Conservation (phyloP, 192 early-diverging fungal species). For the Ramicandelaber brevisporus region DNA sequence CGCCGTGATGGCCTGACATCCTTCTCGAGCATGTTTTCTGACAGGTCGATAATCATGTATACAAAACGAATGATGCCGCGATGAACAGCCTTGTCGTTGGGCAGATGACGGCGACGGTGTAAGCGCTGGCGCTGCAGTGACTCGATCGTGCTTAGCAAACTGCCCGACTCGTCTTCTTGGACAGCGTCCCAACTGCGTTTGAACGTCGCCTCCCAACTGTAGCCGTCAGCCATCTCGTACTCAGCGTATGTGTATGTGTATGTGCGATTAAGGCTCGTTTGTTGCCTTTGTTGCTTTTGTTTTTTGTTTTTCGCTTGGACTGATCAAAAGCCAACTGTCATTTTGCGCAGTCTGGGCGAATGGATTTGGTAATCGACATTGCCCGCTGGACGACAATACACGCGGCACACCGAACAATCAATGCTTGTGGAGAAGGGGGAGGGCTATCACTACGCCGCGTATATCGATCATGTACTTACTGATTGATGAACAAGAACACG, state of each 20-base stretch:
- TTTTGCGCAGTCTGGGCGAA: too few relatives aligned
- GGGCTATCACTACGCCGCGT: too few relatives aligned
- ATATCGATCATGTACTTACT: too few relatives aligned
- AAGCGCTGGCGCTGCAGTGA: constrained; percentile 41
- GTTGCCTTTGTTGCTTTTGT: background rate
- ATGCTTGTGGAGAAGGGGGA: too few relatives aligned
- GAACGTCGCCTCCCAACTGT: constrained; percentile 91
- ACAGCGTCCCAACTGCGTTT: constrained; percentile 89
- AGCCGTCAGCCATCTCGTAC: constrained; percentile 14
- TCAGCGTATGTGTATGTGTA: background rate
- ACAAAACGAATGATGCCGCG: constrained; percentile 69
- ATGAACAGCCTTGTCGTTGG: constrained; percentile 42
- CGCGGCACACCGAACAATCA: too few relatives aligned
- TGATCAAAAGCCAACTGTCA: too few relatives aligned
- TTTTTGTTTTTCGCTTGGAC: too few relatives aligned
- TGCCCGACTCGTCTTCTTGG: constrained; percentile 66
- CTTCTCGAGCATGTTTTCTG: constrained; percentile 56
- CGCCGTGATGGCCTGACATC: constrained; percentile 64
- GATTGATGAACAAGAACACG: too few relatives aligned
- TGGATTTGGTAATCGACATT: too few relatives aligned
- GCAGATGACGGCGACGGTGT: constrained; percentile 25
- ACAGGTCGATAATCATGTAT: constrained; percentile 59
- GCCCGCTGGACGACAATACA: too few relatives aligned
- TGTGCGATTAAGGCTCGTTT: background rate
- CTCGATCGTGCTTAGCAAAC: constrained; percentile 43